A percentile compares a stretch with the other conserved stretches of the same genome.
These are phyloP conservation scores for Moringa oleifera DNA, from an alignment of 345 rosid species.

Conservation along the genomic window DNA sequence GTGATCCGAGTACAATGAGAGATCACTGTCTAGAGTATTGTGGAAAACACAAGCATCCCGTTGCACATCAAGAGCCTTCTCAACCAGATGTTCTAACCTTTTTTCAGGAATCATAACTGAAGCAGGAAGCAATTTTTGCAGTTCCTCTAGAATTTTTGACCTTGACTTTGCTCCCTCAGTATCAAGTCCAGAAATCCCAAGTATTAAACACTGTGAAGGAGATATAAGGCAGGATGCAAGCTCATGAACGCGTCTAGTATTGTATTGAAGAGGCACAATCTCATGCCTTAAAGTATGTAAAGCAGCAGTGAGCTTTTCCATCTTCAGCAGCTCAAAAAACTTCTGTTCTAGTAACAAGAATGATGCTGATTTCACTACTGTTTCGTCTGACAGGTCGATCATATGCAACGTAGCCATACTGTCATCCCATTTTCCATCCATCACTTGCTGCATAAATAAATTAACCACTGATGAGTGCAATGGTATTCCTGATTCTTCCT, in stretches of 20 bases:
- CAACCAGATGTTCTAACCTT: constrained; percentile 69
- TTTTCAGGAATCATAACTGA: constrained; percentile 54
- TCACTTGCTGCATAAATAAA: constrained; percentile 47
- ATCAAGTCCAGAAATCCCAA: constrained; percentile 24
- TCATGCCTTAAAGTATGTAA: constrained; percentile 53
- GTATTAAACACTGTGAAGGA: constrained; percentile 21
- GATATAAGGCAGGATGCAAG: constrained; percentile 48
- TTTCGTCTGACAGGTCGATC: constrained; percentile 53
- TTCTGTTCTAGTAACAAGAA: constrained; percentile 65
- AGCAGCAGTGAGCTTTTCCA: constrained; percentile 41
- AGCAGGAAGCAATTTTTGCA: constrained; percentile 64
- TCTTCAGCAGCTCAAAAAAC: constrained; percentile 46
- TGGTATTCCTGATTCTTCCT: constrained; percentile 65
- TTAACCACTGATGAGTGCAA: constrained; percentile 44
- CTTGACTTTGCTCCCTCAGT: constrained; percentile 31
- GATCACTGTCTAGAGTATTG: constrained; percentile 48
- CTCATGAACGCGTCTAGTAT: constrained; percentile 42
- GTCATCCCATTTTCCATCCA: constrained; percentile 62
- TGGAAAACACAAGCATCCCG: constrained; percentile 58
- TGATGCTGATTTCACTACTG: constrained; percentile 43
- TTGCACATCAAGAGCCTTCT: constrained; percentile 55
- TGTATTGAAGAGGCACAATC: constrained; percentile 53
- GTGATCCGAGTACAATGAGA: constrained; percentile 64
- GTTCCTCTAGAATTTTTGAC: constrained; percentile 44
- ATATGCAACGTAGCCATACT: constrained; percentile 44